A percentile compares a stretch with the other conserved stretches of the same genome.
These are phyloP conservation scores for Porphyrellus sp. DNA, from an alignment of 1,284 basidiomycete species.

Conservation along the genomic window DNA sequence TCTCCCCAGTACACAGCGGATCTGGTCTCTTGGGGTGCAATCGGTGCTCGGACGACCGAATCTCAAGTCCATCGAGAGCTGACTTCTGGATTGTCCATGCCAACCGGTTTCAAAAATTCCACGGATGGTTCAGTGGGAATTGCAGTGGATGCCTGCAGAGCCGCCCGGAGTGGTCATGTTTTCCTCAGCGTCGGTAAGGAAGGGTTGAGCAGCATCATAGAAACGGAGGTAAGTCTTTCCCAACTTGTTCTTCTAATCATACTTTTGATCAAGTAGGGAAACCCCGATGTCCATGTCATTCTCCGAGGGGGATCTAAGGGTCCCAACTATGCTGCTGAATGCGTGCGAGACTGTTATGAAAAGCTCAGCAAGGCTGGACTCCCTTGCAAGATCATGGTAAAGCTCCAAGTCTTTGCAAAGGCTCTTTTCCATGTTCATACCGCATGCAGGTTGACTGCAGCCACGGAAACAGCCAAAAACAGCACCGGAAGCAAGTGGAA, in stretches of 20 bases:
- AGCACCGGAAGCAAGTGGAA: slow-evolving; percentile 80
- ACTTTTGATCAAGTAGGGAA: slow-evolving; percentile 54
- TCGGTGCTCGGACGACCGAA: slow-evolving; percentile 94
- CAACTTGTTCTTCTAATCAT: not conserved
- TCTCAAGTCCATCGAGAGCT: slow-evolving; percentile 94
- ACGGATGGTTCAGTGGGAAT: slow-evolving; percentile 78
- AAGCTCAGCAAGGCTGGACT: slow-evolving; percentile 83
- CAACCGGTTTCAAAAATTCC: slow-evolving; percentile 80
- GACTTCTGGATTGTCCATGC: slow-evolving; percentile 84
- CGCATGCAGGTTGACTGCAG: slow-evolving; percentile 83
- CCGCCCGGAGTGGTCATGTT: slow-evolving; percentile 82
- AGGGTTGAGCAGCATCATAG: slow-evolving; percentile 86
- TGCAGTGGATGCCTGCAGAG: slow-evolving; percentile 89
- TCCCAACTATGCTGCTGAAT: slow-evolving; percentile 80
- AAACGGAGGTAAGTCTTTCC: slow-evolving; percentile 61
- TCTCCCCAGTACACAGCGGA: slow-evolving; percentile 95
- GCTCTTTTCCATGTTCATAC: slow-evolving; percentile 1
- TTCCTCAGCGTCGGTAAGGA: slow-evolving; percentile 94
- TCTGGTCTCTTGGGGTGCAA: slow-evolving; percentile 95
- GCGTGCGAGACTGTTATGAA: slow-evolving; percentile 72
- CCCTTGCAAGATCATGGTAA: slow-evolving; percentile 79
- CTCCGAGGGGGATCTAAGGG: slow-evolving; percentile 84
- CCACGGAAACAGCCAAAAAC: slow-evolving; percentile 90
- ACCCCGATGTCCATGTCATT: slow-evolving; percentile 89
- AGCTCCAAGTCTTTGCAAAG: slow-evolving; percentile 17